These are phyloP conservation scores for Neurospora tetrasperma DNA, from an alignment of 495 filamentous ascomycete genomes.

Conservation along the genomic window DNA sequence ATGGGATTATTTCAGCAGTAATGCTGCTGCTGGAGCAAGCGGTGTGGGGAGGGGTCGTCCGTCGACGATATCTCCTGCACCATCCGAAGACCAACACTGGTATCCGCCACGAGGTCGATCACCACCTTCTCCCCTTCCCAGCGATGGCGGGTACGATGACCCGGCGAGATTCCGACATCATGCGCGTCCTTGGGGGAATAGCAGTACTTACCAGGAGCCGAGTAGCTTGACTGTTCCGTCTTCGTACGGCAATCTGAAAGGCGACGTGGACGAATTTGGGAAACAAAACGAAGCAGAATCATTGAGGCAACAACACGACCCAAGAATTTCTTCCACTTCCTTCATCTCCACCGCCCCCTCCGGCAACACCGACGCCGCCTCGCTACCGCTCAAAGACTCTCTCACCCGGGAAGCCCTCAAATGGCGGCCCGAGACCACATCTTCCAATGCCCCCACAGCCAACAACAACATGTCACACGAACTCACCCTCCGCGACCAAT, in stretches of 20 bases:
- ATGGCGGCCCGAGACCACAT: neutral
- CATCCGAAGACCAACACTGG: conserved; percentile 25
- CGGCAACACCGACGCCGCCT: neutral
- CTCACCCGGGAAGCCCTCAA: neutral
- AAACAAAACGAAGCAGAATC: neutral
- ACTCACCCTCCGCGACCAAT: neutral
- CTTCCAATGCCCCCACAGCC: neutral
- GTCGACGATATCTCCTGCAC: neutral
- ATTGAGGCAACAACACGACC: neutral
- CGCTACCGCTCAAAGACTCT: neutral
- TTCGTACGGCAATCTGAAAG: neutral
- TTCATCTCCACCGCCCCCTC: neutral
- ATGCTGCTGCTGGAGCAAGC: neutral
- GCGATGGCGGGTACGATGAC: conserved; percentile 23
- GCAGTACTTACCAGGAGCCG: neutral
- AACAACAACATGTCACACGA: neutral
- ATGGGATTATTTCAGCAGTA: neutral
- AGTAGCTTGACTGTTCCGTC: neutral
- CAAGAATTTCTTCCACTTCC: neutral
- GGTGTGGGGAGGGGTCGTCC: neutral
- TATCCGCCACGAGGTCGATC: conserved; percentile 36
- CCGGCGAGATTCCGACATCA: conserved; percentile 10
- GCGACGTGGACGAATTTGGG: neutral
- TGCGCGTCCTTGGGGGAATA: conserved; percentile 15
- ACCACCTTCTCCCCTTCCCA: conserved; percentile 34